These are phyloP conservation scores for Lactarius vividus DNA, from an alignment of 768 basidiomycete species.

Conservation along the genomic window DNA sequence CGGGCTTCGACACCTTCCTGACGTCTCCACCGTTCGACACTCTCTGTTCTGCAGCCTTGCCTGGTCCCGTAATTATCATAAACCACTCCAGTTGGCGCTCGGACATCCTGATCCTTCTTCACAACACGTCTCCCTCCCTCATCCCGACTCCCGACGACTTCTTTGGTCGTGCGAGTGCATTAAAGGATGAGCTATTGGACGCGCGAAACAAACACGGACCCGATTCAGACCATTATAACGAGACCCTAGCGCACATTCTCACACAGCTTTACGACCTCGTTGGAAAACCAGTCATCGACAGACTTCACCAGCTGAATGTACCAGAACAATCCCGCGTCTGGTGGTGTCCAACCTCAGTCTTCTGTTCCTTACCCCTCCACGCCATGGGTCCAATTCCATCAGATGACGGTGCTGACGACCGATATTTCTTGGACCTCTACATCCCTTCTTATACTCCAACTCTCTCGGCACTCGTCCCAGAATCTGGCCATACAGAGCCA, in stretches of 20 bases:
- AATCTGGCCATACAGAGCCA: neutral
- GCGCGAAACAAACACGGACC: neutral
- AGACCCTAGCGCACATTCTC: neutral
- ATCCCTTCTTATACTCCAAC: neutral
- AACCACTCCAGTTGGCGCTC: neutral
- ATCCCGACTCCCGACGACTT: neutral
- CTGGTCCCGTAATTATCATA: neutral
- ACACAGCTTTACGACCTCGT: neutral
- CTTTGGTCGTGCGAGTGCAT: neutral
- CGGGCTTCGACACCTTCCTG: neutral
- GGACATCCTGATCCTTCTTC: neutral
- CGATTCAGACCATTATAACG: neutral
- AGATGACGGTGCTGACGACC: neutral
- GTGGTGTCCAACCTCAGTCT: neutral
- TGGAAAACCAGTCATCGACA: neutral
- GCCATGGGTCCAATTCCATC: neutral
- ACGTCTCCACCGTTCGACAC: neutral
- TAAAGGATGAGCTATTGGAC: neutral
- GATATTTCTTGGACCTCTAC: neutral
- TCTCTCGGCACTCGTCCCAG: neutral
- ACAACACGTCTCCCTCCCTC: neutral
- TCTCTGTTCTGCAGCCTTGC: neutral
- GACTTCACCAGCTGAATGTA: neutral
- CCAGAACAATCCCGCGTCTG: neutral
- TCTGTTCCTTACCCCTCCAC: neutral